Evolutionary conservation across 352 stramenopile genomes (phyloP), one percentile per base, ranked within the genome.

Genomic region (Pythium catenulatum): DNA sequence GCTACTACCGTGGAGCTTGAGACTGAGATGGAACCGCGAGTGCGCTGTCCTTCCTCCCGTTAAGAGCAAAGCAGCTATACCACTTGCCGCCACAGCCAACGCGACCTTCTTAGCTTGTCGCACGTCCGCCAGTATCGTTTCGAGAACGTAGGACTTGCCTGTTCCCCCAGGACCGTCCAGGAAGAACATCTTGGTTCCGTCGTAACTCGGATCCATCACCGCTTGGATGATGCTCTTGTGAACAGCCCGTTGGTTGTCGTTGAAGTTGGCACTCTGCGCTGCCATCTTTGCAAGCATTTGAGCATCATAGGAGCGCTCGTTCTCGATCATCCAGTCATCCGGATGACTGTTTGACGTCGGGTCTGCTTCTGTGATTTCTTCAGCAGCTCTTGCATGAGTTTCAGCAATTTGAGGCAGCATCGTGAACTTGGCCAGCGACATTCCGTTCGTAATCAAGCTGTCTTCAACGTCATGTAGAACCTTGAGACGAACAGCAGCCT

Each of bases 21-120:
- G 34, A 11, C 32, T 58, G 61, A 93, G 83, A 25, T 84, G 61
- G 32, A 94, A 93, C 30, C 32, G 68, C 0, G 81, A 93, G 34
- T 91, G 84, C 2, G 84, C 88, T 0, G 87, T 93, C 37, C 79
- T 34, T 19, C 87, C 90, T 1, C 85, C 85, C 8, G 46, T 86
- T 0, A 94, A 48, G 4, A 93, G 50, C 5, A 76, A 21, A 3
- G 89, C 85, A 4, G 88, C 70, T n/a, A 93, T 90, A 1, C 91
- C 81, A 58, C 87, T 89, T 4, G 87, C 79, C 3, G 90, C 87
- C 3, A 87, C 85, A 1, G 86, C 81, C 0, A 93, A n/a, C 0
- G 66, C 85, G 1, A 89, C 82, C 6, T 77, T 79, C 3, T 77
- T 45, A 4, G 87, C 23, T 5, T 69, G n/a, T 0, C 87, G 80